A percentile compares a stretch with the other conserved stretches of the same genome.
phyloP scores from a whole-genome alignment of 345 rosid species.

The Populus ilicifolia region DNA sequence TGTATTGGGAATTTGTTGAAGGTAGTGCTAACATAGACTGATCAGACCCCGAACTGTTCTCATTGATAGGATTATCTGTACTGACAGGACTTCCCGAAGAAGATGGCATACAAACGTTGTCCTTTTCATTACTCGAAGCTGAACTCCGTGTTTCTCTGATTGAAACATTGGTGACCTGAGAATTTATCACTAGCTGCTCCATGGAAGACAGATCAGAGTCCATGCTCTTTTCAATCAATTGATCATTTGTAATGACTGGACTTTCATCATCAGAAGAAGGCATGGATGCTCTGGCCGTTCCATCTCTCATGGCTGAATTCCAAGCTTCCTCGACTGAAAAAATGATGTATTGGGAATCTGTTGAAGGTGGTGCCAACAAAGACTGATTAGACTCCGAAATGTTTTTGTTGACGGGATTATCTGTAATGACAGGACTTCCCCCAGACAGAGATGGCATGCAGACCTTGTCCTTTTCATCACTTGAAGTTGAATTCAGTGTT shows the following conservation, averaged over 20 bases:
- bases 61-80: neutral
- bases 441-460: neutral
- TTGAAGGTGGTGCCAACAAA: neutral
- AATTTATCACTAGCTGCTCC: too few species aligned
- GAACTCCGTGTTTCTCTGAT: neutral
- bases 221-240: too few species aligned
- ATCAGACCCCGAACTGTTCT: neutral
- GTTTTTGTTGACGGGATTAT: neutral
- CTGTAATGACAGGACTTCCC: conserved; percentile 1
- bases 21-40: too few species aligned
- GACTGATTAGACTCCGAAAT: neutral
- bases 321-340: neutral
- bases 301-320: neutral
- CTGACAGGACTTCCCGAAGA: too few species aligned
- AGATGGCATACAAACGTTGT: neutral
- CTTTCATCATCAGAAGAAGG: too few species aligned
- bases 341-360: neutral
- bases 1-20: neutral
- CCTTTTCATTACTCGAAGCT: neutral
- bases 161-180: neutral
- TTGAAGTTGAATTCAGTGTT: neutral
- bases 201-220: too few species aligned
- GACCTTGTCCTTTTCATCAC: neutral
- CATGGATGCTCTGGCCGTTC: neutral
- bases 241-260: too few species aligned